Base-by-base conservation (phyloP, 495 filamentous ascomycete species). In the Pyrenula aspistea region DNA sequence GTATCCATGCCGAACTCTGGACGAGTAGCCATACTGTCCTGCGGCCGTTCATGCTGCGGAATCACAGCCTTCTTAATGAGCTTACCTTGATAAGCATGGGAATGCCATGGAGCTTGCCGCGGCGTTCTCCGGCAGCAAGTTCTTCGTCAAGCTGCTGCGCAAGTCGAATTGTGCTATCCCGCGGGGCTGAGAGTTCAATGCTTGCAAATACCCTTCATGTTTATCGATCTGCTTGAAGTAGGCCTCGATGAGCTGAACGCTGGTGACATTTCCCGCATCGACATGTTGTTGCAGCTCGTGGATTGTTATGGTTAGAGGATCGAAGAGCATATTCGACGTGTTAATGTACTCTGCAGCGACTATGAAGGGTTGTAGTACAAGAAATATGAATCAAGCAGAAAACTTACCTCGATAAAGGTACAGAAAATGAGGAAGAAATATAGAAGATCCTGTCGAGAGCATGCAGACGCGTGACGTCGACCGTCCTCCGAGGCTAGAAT, bases 201-300 rank as follows among this genome's bases (percentile, higher is more conserved):
- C 73, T 53, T 67, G 65, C 19, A 77, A 61, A 24, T 59, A 56
- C 10, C 64, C 60, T 54, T 69, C 60, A 54, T 81, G 70, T 8
- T 59, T 59, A 2, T 73, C 65, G 36, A 83, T 82, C 56, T 79
- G 79, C 0, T 55, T 58, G 11, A 83, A 60, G 60, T 81, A 84
- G 51, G 65, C 62, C 25, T 67, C 61, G 0, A 82, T 66, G 15
- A 84, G 70, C 54, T 74, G 64, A 12, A 70, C 66, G 53, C 71
- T 74, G 2, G 75, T 77, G 22, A 81, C 56, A 20, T 61, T 63
- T 2, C 64, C 64, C 2, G 56, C 56, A 21, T 57, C 57, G 53
- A 83, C 65, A 53, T 71, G 64, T 11, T 62, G 53, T 55, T 73
- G 69, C 42, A 79, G 67, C 23, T 78, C 64, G 22, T 62, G 59